A percentile compares a stretch with the other conserved stretches of the same genome.
Conservation (phyloP, 139 green algal species). For the Tetraselmis chui region DNA sequence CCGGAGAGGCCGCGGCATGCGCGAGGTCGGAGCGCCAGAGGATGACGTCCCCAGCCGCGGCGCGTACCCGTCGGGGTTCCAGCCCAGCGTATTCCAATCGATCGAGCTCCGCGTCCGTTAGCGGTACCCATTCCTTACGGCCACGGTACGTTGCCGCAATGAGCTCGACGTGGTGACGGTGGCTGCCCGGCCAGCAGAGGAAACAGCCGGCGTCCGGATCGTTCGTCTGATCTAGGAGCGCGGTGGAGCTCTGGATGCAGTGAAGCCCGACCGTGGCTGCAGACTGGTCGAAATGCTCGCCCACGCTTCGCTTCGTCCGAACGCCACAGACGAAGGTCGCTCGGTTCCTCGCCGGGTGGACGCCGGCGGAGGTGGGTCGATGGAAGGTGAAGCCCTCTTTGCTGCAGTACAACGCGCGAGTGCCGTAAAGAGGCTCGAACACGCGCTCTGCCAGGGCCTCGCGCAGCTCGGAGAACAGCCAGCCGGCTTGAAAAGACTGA, state of each 20-base stretch:
- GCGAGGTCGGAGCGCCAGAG: neutral
- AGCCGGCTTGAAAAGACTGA: neutral
- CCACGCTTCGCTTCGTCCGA: neutral
- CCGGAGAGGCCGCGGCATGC: too few species aligned
- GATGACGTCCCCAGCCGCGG: neutral
- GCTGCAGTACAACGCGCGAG: neutral
- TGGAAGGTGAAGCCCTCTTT: neutral
- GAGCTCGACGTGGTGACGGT: neutral
- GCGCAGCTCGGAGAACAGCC: neutral
- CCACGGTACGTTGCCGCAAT: neutral
- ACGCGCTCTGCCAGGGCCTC: neutral
- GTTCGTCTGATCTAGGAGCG: neutral
- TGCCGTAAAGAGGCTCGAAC: neutral
- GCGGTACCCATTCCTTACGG: neutral
- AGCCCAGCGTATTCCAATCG: neutral
- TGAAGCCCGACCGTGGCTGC: neutral
- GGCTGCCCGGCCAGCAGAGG: neutral
- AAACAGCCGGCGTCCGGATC: neutral
- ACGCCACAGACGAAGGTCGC: neutral
- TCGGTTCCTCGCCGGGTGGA: neutral
- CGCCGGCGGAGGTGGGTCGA: neutral
- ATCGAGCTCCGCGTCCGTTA: neutral
- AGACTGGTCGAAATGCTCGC: neutral
- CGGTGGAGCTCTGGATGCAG: neutral
- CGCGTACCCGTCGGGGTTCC: neutral